Percentiles rank a stretch among this genome's conserved stretches.
These are phyloP conservation scores for Panicum virgatum DNA, from an alignment of 202 grass and related monocot species.

Conservation along the genomic window DNA sequence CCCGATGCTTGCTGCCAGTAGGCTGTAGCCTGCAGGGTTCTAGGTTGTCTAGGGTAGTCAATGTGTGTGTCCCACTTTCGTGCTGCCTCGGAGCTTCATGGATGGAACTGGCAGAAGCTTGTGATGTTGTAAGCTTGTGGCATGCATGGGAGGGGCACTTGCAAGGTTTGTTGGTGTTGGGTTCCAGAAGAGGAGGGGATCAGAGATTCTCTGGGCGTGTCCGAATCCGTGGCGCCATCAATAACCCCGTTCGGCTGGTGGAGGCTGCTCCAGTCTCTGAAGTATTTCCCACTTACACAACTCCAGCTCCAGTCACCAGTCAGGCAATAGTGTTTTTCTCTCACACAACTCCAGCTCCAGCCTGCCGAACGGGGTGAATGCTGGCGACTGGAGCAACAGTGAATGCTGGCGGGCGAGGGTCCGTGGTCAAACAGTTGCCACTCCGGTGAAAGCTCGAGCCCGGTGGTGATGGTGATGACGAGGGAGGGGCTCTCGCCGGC, in stretches of 20 bases:
- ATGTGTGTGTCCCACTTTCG: neutral
- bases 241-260: too few species aligned
- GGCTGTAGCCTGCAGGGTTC: too few species aligned
- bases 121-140: neutral
- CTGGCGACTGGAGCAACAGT: too few species aligned
- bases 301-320: too few species aligned
- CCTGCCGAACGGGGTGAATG: too few species aligned
- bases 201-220: neutral
- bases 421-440: neutral
- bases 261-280: too few species aligned
- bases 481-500: neutral
- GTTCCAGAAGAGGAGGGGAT: neutral
- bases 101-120: conserved; percentile 20
- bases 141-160: neutral
- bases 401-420: neutral
- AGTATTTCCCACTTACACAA: too few species aligned
- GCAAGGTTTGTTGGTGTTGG: neutral
- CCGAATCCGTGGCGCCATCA: conserved; percentile 12
- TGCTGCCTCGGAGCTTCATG: neutral
- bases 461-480: too few species aligned
- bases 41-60: neutral
- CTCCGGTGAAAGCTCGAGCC: conserved; percentile 31
- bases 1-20: neutral
- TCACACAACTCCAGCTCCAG: too few species aligned
- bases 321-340: too few species aligned